A percentile compares a stretch with the other conserved stretches of the same genome.
These are phyloP conservation scores for Candida oleophila DNA, from an alignment of 805 yeast species.

Conservation along the genomic window DNA sequence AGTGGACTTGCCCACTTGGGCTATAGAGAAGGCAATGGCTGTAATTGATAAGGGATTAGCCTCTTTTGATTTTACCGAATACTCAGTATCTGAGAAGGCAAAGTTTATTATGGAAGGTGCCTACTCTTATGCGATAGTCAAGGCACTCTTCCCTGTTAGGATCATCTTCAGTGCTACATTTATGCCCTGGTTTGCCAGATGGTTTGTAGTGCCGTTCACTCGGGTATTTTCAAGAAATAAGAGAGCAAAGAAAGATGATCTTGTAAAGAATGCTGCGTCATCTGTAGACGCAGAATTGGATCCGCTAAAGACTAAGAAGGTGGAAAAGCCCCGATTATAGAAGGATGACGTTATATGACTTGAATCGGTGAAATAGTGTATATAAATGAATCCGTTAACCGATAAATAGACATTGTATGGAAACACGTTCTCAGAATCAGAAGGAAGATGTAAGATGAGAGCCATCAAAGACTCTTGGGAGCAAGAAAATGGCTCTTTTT, in stretches of 20 bases:
- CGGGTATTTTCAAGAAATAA: slow-evolving; percentile 17
- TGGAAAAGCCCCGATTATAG: slow-evolving; percentile 37
- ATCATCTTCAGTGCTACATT: slow-evolving; percentile 47
- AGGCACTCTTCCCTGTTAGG: slow-evolving; percentile 55
- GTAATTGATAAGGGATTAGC: slow-evolving; percentile 55
- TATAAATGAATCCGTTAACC: too few species aligned
- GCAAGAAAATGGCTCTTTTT: too few species aligned
- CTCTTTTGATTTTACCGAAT: slow-evolving; percentile 27
- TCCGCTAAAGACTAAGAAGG: slow-evolving; percentile 15
- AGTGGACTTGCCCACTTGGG: slow-evolving; percentile 56
- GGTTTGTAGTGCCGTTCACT: slow-evolving; percentile 48
- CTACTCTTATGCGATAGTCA: slow-evolving; percentile 68
- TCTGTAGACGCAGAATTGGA: not conserved
- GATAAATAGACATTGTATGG: too few species aligned
- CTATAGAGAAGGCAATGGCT: slow-evolving; percentile 57
- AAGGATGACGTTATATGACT: too few species aligned
- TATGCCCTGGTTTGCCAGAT: slow-evolving; percentile 59
- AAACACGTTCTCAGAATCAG: too few species aligned
- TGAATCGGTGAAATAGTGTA: too few species aligned
- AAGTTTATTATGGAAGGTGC: slow-evolving; percentile 69
- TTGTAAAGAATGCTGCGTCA: slow-evolving; percentile 1
- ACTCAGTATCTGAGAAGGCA: slow-evolving; percentile 50
- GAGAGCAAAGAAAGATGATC: slow-evolving; percentile 1
- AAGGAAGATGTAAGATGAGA: too few species aligned
- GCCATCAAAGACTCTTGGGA: too few species aligned